Conservation (phyloP, 352 stramenopile species). For the Globisporangium emineosum region DNA sequence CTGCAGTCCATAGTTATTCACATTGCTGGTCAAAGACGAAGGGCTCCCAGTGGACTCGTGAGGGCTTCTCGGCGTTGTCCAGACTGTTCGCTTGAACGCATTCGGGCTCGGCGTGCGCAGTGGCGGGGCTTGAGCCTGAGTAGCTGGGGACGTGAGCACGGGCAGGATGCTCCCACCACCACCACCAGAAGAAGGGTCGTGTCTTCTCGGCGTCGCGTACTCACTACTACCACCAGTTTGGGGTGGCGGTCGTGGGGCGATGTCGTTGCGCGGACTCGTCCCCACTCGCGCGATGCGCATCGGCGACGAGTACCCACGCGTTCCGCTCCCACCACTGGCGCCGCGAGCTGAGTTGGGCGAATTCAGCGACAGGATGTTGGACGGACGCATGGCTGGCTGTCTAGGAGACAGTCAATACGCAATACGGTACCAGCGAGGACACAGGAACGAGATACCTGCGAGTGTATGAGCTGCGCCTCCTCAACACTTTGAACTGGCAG, state of each 20-base stretch:
- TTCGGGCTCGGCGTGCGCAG: constrained; percentile 21
- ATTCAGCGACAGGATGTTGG: constrained; percentile 7
- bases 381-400: constrained; percentile 9
- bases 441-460: too few relatives aligned
- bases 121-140: constrained; percentile 2
- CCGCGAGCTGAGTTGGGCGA: constrained; percentile 7
- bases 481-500: neutral
- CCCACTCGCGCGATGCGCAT: constrained; percentile 4
- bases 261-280: constrained; percentile 32
- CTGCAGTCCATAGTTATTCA: neutral
- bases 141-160: constrained; percentile 22
- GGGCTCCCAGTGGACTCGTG: neutral
- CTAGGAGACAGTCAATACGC: too few relatives aligned
- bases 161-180: constrained; percentile 36
- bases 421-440: too few relatives aligned
- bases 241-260: constrained; percentile 12
- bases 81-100: constrained; percentile 39
- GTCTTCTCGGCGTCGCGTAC: constrained; percentile 18
- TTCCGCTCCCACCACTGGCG: neutral
- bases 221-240: neutral
- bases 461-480: neutral
- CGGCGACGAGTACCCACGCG: constrained; percentile 13
- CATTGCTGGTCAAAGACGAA: neutral
- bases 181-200: neutral
- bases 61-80: constrained; percentile 39